Conservation (phyloP, 106 monocot genomes). For the Ottelia alismoides region DNA sequence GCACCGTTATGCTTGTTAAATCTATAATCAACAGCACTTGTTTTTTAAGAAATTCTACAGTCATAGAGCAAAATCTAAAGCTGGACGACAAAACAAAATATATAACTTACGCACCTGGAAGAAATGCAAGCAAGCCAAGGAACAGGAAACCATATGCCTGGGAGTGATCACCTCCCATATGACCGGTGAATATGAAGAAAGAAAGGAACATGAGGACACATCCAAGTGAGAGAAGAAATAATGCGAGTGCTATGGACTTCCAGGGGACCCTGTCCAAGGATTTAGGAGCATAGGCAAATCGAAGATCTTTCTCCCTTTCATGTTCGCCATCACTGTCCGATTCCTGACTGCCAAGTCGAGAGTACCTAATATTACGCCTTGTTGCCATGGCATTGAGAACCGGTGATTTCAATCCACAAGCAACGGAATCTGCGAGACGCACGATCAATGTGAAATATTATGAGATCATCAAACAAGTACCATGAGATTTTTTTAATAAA, state of each 20-base stretch:
- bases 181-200: constrained; percentile 67
- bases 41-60: too few relatives aligned
- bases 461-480: not conserved
- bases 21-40: too few relatives aligned
- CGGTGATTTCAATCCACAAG: too few relatives aligned
- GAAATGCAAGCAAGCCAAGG: constrained; percentile 79
- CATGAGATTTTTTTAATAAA: not conserved
- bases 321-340: constrained; percentile 12
- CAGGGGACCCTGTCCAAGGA: constrained; percentile 63
- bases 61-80: too few relatives aligned
- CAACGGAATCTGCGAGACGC: too few relatives aligned
- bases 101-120: too few relatives aligned
- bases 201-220: constrained; percentile 49
- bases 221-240: constrained; percentile 73
- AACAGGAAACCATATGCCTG: constrained; percentile 66
- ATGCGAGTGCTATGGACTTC: constrained; percentile 74
- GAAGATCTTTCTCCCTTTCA: constrained; percentile 29
- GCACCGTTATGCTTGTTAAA: too few relatives aligned
- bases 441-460: not conserved
- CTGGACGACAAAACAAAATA: too few relatives aligned
- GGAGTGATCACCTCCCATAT: constrained; percentile 72
- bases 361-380: constrained; percentile 34
- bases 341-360: constrained; percentile 35
- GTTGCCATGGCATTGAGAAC: constrained; percentile 35
- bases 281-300: constrained; percentile 61